A percentile compares a stretch with the other conserved stretches of the same genome.
Conservation (phyloP, 2,329 filamentous ascomycete genomes). For the Malbranchea zuffiana region DNA sequence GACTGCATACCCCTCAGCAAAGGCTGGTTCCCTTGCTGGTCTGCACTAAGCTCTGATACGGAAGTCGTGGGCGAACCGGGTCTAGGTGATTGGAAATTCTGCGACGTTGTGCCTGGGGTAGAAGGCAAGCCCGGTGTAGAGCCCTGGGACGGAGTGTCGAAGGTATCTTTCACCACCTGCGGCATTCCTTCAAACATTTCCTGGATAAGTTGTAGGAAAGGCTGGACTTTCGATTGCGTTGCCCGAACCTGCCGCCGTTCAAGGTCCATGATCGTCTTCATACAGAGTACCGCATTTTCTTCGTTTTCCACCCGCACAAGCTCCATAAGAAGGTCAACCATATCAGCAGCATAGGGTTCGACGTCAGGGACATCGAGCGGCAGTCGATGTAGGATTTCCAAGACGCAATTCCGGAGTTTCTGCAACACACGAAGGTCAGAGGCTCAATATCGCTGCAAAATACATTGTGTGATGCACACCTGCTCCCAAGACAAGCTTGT, state of each 20-base stretch:
- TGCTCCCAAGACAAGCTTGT: constrained; percentile 84
- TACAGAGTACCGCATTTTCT: constrained; percentile 94
- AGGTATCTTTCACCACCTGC: constrained; percentile 84
- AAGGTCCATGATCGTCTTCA: constrained; percentile 96
- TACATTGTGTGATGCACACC: constrained; percentile 39
- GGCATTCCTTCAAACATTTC: constrained; percentile 96
- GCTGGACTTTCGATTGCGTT: constrained; percentile 70
- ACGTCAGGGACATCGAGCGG: constrained; percentile 65
- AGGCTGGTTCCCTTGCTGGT: constrained; percentile 71
- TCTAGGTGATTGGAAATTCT: constrained; percentile 75
- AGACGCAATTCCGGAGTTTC: constrained; percentile 83
- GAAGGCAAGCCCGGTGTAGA: constrained; percentile 42
- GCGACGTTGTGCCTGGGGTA: constrained; percentile 41
- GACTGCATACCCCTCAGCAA: constrained; percentile 92
- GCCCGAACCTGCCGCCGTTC: constrained; percentile 85
- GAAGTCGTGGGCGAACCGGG: constrained; percentile 83
- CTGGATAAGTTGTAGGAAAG: constrained; percentile 82
- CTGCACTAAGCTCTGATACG: constrained; percentile 66
- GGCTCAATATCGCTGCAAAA: constrained; percentile 1
- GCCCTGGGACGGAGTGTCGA: constrained; percentile 59
- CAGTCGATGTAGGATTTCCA: constrained; percentile 90
- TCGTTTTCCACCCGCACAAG: constrained; percentile 89
- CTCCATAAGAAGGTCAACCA: constrained; percentile 81
- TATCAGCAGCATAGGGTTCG: constrained; percentile 77
- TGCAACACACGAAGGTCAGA: constrained; percentile 24